These are phyloP conservation scores for Dactylis glomerata DNA, from an alignment of 176 grass and related monocot species.

Conservation along the genomic window DNA sequence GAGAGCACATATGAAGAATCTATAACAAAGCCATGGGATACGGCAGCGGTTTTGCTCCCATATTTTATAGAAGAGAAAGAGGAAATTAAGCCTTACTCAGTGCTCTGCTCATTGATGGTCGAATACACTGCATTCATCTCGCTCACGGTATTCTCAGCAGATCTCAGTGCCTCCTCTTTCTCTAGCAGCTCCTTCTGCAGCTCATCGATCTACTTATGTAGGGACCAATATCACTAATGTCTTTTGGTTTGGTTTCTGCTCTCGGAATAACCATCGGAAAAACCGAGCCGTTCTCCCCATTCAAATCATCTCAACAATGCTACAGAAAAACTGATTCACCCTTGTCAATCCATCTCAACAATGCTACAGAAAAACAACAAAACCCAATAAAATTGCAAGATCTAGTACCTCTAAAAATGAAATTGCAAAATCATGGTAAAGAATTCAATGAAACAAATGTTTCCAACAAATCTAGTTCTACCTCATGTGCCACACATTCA, in stretches of 20 bases:
- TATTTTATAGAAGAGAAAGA: too few relatives aligned
- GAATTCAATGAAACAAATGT: too few relatives aligned
- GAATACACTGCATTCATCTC: constrained; percentile 59
- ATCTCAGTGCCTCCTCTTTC: constrained; percentile 74
- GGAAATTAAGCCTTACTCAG: too few relatives aligned
- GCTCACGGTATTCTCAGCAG: constrained; percentile 52
- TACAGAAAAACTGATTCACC: too few relatives aligned
- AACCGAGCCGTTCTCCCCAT: constrained; percentile 28
- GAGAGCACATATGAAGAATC: too few relatives aligned
- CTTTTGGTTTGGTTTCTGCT: constrained; percentile 45
- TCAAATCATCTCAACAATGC: constrained; percentile 10
- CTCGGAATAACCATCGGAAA: background rate
- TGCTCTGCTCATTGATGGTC: constrained; percentile 62
- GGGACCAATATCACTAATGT: constrained; percentile 52
- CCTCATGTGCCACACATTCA: too few relatives aligned
- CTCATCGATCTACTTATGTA: constrained; percentile 61
- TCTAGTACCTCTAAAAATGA: background rate
- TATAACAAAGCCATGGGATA: too few relatives aligned
- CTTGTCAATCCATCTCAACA: too few relatives aligned
- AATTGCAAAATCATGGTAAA: background rate
- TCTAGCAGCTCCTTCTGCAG: constrained; percentile 72
- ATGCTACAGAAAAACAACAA: too few relatives aligned
- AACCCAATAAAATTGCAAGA: constrained; percentile 25
- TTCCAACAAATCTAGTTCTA: too few relatives aligned
- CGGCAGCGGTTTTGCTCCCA: too few relatives aligned